phyloP scores from a whole-genome alignment of 192 early-diverging fungal species.

The Gigaspora rosea region DNA sequence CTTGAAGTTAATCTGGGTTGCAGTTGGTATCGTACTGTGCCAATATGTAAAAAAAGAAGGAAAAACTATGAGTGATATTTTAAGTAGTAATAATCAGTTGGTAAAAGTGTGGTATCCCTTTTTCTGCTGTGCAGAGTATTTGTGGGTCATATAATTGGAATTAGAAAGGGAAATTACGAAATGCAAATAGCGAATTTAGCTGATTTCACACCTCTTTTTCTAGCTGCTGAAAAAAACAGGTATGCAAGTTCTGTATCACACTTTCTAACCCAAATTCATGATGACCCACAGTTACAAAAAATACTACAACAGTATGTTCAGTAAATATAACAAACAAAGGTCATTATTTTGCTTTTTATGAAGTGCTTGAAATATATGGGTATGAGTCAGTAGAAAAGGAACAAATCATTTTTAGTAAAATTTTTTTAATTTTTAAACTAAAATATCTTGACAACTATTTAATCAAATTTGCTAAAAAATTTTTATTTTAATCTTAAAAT shows the following conservation, averaged over 20 bases:
- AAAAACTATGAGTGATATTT: conserved; percentile 5
- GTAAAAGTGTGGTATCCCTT: not conserved
- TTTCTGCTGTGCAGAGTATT: not conserved
- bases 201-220: not conserved
- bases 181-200: too few species aligned
- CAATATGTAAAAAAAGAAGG: not conserved
- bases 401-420: not conserved
- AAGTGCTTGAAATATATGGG: conserved; percentile 11
- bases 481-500: too few species aligned
- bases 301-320: conserved; percentile 1
- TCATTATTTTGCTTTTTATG: conserved; percentile 19
- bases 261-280: conserved; percentile 9
- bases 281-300: too few species aligned
- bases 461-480: too few species aligned
- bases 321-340: not conserved
- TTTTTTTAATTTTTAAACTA: not conserved
- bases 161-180: too few species aligned
- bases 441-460: not conserved
- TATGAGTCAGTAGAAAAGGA: not conserved
- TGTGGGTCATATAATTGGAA: too few species aligned
- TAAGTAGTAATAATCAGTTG: not conserved
- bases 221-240: not conserved
- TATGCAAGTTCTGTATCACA: not conserved
- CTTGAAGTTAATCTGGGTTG: conserved; percentile 11
- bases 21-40: too few species aligned